phyloP scores from a whole-genome alignment of 2,329 filamentous ascomycete genomes.

The Pseudocercospora ulei region DNA sequence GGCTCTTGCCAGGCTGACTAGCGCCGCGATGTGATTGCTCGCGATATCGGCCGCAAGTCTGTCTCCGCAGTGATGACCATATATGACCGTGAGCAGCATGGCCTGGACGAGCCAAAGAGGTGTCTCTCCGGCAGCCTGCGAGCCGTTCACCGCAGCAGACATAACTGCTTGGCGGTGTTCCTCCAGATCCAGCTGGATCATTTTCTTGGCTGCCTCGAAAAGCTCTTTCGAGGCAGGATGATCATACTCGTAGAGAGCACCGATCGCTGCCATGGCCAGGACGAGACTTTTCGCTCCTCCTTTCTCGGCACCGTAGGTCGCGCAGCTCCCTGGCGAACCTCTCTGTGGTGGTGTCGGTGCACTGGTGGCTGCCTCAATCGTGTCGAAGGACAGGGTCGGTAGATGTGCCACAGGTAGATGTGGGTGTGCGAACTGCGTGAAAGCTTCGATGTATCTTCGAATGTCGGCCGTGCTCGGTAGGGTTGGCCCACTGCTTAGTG shows the following conservation, averaged over 20 bases:
- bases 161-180: constrained; percentile 81
- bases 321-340: constrained; percentile 40
- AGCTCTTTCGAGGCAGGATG: constrained; percentile 68
- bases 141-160: constrained; percentile 48
- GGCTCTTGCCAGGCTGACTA: constrained; percentile 82
- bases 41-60: constrained; percentile 85
- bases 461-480: constrained; percentile 77
- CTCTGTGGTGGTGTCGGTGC: constrained; percentile 39
- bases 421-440: constrained; percentile 85
- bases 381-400: constrained; percentile 81
- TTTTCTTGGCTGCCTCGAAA: constrained; percentile 87
- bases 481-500: constrained; percentile 39
- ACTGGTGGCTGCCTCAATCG: constrained; percentile 53
- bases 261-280: constrained; percentile 78
- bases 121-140: constrained; percentile 42
- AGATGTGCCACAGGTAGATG: constrained; percentile 92
- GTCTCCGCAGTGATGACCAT: constrained; percentile 88
- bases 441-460: constrained; percentile 80
- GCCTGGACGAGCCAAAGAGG: constrained; percentile 93
- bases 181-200: constrained; percentile 88
- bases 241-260: constrained; percentile 80
- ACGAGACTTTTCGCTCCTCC: constrained; percentile 80
- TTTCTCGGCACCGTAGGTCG: constrained; percentile 47
- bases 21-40: constrained; percentile 77
- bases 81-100: constrained; percentile 92